phyloP scores from a whole-genome alignment of 1,284 basidiomycete species.

The Leucoagaricus sp. region DNA sequence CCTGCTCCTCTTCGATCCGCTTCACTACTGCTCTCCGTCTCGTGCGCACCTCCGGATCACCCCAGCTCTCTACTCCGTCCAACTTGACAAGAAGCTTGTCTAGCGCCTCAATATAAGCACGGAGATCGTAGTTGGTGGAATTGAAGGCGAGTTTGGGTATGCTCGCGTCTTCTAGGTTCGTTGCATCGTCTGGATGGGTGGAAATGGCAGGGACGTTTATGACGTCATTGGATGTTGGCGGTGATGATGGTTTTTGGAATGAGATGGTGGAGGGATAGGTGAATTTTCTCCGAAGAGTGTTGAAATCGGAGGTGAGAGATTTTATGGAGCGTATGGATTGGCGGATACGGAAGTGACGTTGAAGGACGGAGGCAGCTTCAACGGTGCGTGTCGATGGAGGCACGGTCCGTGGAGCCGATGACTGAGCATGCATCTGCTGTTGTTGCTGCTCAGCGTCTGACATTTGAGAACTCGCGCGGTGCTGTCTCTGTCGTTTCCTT shows the following conservation, averaged over 20 bases:
- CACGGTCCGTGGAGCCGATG: constrained; percentile 14
- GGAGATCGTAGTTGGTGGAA: constrained; percentile 49
- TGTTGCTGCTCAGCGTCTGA: not conserved
- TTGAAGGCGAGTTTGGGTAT: constrained; percentile 48
- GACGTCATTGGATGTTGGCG: constrained; percentile 22
- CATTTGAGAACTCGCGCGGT: not conserved
- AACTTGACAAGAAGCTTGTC: constrained; percentile 62
- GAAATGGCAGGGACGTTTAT: constrained; percentile 27
- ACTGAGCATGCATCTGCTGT: not conserved
- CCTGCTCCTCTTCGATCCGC: constrained; percentile 60
- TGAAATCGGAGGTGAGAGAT: constrained; percentile 32
- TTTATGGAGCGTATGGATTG: constrained; percentile 32
- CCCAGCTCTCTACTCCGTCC: constrained; percentile 68
- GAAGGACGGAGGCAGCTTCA: constrained; percentile 39
- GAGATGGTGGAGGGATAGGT: constrained; percentile 37
- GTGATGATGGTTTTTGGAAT: constrained; percentile 29
- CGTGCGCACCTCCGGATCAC: constrained; percentile 56
- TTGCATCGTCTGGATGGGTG: constrained; percentile 15
- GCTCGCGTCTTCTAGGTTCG: constrained; percentile 18
- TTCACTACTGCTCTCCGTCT: constrained; percentile 59
- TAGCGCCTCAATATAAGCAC: constrained; percentile 48
- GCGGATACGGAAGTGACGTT: constrained; percentile 38
- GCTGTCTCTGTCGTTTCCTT: constrained; percentile 17
- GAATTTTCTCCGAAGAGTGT: constrained; percentile 33
- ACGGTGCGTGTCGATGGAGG: constrained; percentile 30